Conservation (phyloP, 202 grass and related monocot genomes). For the Schoenoplectus triqueter region DNA sequence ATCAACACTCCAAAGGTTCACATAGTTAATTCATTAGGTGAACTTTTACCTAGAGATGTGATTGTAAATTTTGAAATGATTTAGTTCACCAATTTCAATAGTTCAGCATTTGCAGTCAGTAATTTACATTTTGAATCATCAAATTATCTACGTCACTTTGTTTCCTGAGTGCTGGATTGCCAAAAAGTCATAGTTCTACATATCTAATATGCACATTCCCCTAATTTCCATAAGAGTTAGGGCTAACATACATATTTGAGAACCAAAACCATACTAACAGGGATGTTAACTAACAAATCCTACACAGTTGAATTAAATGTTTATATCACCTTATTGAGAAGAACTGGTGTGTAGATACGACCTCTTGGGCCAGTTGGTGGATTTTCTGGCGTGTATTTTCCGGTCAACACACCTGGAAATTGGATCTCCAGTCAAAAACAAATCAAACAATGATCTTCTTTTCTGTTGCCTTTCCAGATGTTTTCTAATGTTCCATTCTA, state of each 20-base stretch:
- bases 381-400: conserved; percentile 85
- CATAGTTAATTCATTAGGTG: too few species aligned
- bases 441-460: background rate
- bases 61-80: background rate
- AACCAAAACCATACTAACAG: background rate
- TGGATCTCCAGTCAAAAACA: background rate
- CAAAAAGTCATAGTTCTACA: background rate
- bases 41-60: too few species aligned
- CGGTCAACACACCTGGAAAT: conserved; percentile 72
- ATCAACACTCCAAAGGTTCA: too few species aligned
- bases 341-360: conserved; percentile 68
- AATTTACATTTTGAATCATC: background rate
- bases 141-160: background rate
- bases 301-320: background rate
- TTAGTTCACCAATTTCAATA: conserved; percentile 19
- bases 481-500: background rate
- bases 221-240: background rate
- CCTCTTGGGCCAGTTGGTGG: conserved; percentile 78
- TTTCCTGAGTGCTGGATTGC: background rate
- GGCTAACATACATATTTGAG: background rate
- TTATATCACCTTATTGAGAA: conserved; percentile 61
- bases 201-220: background rate
- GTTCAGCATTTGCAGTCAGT: background rate
- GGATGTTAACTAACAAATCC: background rate
- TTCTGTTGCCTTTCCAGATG: background rate